Base-by-base conservation (phyloP, 2,329 filamentous ascomycete species). In the Thelonectria olida region DNA sequence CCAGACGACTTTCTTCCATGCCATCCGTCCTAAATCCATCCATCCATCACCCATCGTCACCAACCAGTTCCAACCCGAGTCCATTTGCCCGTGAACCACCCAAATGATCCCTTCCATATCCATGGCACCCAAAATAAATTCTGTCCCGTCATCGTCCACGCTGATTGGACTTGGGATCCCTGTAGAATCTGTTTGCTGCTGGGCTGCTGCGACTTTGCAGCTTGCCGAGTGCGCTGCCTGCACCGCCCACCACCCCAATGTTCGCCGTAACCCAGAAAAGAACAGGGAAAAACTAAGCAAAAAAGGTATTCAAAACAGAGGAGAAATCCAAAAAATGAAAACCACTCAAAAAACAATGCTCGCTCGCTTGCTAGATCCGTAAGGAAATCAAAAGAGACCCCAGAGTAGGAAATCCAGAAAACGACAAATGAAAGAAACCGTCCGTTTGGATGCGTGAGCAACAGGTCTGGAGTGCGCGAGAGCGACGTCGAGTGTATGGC, bases 401-500 rank as follows among this genome's bases (percentile, higher is more conserved):
- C 69, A 71, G 73, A 66, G 57, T 66, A 70, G 39, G 67, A 71
- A 68, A 73, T 72, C 67, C 67, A 69, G 67, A 68, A 67, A 69
- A 65, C 65, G 73, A 72, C 66, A 72, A 69, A 74, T 67, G 70
- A 73, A 76, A 74, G 68, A 75, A 74, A 76, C 73, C 69, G 67
- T 72, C 69, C 73, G 67, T 75, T 70, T 75, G 72, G 71, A 74
- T 82, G 81, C 81, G 81, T 83, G 81, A 82, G 81, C 81, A 81
- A 79, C 78, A 77, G 75, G 68, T 80, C 78, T 81, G 75, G 73
- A 74, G 69, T 76, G 72, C 73, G 69, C 70, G 69, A 72, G 69
- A 73, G 74, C 70, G 65, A 73, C 71, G 60, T 72, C 68, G 58
- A 71, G 64, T 73, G 67, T 74, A 72, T 72, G 66, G 64, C 67